Conservation (phyloP, 78 protist species). For the slime mould (Dictyostelium discoideum) region DNA sequence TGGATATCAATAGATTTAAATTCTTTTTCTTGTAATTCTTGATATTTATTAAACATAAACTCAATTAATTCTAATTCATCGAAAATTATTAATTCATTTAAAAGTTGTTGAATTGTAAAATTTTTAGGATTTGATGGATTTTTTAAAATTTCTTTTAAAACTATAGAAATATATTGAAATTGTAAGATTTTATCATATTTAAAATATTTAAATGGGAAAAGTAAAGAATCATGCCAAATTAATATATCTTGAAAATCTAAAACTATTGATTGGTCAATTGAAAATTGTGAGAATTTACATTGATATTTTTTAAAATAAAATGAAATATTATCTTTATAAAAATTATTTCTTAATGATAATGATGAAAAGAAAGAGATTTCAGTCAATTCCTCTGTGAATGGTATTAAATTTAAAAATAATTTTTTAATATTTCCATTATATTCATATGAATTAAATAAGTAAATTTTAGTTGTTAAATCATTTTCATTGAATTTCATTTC, state of each 20-base stretch:
- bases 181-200: background rate
- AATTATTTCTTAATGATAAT: background rate
- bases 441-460: background rate
- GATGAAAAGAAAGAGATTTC: background rate
- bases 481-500: background rate
- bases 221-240: background rate
- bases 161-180: background rate
- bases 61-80: background rate
- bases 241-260: background rate
- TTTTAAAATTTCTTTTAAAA: background rate
- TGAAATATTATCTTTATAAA: background rate
- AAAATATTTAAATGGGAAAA: background rate
- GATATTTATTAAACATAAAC: background rate
- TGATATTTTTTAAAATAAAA: background rate
- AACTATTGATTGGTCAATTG: background rate
- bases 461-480: background rate
- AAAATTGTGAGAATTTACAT: background rate
- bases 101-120: background rate
- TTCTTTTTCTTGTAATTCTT: background rate
- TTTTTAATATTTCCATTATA: background rate
- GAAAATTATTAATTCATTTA: background rate
- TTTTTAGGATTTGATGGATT: background rate
- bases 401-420: background rate
- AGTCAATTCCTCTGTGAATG: background rate
- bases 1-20: background rate